Evolutionary conservation across 331 rosid genomes (phyloP), one percentile per base, ranked within the genome.

Genomic region (Malus hybrid): DNA sequence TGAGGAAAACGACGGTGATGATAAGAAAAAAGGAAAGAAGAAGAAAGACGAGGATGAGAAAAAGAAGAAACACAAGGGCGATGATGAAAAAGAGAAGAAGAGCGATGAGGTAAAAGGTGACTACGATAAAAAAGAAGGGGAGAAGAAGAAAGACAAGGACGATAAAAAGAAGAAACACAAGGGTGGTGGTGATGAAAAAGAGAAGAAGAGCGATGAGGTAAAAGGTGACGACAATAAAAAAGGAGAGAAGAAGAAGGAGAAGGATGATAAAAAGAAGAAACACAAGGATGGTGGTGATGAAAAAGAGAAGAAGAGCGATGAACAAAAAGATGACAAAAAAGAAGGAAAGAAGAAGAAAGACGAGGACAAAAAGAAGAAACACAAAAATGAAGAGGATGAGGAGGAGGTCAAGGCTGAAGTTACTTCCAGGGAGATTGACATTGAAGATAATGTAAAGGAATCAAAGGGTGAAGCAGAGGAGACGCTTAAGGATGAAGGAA

Each of bases 341-440:
- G 46, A 30, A 15, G 66, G 50, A 26, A 57, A 72, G 58, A 72
- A 15, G 7, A 72, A 24, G 67, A 78, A 34, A 68, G 29, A 28
- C 34, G 10, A 18, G 39, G 50, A 68, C 6, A 26, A 18, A 18
- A 29, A 63, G 20, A 77, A 46, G 60, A 63, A 81, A 75, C 64
- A 55, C 18, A 63, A 80, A 52, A 78, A 75, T 7, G 67, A 13
- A 22, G 69, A 6, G 19, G 78, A 73, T n/a, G 79, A 15, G 73
- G 82, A 56, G 4, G 75, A 77, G 42, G 26, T 22, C 8, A 60
- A 70, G 66, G 66, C 18, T 69, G 82, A 70, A 52, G 76, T 74
- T 55, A 62, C 53, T 62, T 36, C 80, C 6, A 56, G 89, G 84
- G 85, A 84, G 77, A 60, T 89, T 63, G 70, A 76, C 64, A 79